phyloP scores from a whole-genome alignment of 805 yeast genomes.

The Lipomyces yamadae region DNA sequence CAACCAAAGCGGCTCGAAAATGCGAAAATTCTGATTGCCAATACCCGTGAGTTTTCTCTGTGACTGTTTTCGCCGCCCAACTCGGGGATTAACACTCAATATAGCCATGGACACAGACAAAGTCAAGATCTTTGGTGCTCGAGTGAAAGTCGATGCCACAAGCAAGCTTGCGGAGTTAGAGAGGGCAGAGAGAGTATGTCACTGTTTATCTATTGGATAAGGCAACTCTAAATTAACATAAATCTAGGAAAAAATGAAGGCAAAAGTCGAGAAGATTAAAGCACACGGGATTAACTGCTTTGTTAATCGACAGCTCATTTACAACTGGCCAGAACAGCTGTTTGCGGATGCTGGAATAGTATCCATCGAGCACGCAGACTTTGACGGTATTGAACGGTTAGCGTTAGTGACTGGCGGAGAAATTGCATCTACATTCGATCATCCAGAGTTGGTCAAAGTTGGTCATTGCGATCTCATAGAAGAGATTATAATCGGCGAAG shows the following conservation, averaged over 20 bases:
- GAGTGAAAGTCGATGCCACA: slow-evolving; percentile 94
- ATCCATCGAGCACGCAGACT: slow-evolving; percentile 97
- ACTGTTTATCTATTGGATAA: neutral
- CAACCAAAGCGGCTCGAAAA: slow-evolving; percentile 86
- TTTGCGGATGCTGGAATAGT: slow-evolving; percentile 86
- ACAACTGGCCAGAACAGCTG: slow-evolving; percentile 97
- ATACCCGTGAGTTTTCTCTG: slow-evolving; percentile 63
- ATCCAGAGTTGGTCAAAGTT: slow-evolving; percentile 80
- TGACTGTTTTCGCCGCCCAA: neutral
- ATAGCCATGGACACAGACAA: slow-evolving; percentile 85
- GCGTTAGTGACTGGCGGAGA: slow-evolving; percentile 98
- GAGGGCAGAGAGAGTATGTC: slow-evolving; percentile 72
- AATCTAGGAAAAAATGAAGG: slow-evolving; percentile 76
- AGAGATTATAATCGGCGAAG: slow-evolving; percentile 93
- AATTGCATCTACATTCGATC: slow-evolving; percentile 94
- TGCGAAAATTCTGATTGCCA: slow-evolving; percentile 88
- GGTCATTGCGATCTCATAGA: slow-evolving; percentile 91
- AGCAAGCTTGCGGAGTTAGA: slow-evolving; percentile 92
- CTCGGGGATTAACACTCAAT: too few species aligned
- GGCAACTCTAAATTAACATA: neutral
- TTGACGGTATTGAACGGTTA: slow-evolving; percentile 95
- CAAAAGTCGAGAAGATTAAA: slow-evolving; percentile 85
- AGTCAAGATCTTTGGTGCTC: slow-evolving; percentile 96
- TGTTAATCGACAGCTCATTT: slow-evolving; percentile 93
- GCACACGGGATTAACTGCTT: slow-evolving; percentile 86